Conservation (phyloP, 2,329 filamentous ascomycete genomes). For the Rutstroemia sp. region DNA sequence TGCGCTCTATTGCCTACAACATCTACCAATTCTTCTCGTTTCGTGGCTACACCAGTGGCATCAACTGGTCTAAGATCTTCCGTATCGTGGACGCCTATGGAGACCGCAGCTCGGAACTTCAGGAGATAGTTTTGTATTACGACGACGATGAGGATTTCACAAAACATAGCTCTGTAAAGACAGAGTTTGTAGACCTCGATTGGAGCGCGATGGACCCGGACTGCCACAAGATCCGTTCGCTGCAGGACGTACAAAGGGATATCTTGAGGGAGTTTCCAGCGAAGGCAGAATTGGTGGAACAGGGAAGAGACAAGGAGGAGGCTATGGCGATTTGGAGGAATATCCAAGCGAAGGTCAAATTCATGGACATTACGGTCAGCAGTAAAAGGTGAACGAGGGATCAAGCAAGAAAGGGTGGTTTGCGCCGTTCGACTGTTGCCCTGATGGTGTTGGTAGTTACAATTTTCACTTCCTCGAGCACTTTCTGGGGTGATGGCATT, state of each 20-base stretch:
- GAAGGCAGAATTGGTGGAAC: neutral
- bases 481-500: too few relatives aligned
- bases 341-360: conserved; percentile 3
- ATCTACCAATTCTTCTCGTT: neutral
- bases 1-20: conserved; percentile 1
- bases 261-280: neutral
- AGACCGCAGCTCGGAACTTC: neutral
- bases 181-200: conserved; percentile 6
- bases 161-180: neutral
- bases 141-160: neutral
- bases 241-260: conserved; percentile 5
- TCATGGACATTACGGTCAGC: conserved; percentile 1
- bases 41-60: neutral
- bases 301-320: neutral
- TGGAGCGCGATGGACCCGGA: conserved; percentile 5
- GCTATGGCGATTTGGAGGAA: neutral
- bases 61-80: conserved; percentile 1
- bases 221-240: neutral
- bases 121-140: conserved; percentile 5
- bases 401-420: neutral
- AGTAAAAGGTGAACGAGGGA: neutral
- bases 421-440: neutral
- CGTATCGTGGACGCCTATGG: neutral
- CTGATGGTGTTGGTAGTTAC: too few relatives aligned
- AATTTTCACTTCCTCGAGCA: too few relatives aligned